These are phyloP conservation scores for Gnaphalium uliginosum DNA, from an alignment of 129 eudicot genomes.

Conservation along the genomic window DNA sequence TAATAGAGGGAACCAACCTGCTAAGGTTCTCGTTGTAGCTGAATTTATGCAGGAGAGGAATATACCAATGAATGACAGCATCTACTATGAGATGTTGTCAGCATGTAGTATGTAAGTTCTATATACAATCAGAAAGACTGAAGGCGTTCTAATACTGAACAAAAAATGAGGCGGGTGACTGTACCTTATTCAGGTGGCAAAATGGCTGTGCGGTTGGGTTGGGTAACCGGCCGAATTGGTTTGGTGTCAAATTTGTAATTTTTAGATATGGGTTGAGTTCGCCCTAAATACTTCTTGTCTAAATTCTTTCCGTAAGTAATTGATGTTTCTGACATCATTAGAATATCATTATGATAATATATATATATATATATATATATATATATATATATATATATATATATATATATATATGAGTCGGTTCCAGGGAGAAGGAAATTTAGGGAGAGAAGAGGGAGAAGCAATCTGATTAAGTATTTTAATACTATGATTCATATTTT, in stretches of 20 bases:
- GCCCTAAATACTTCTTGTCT: neutral
- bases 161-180: neutral
- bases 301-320: neutral
- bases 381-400: no score
- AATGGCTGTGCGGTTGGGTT: neutral
- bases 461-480: no score
- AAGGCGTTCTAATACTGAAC: neutral
- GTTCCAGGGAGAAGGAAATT: no score
- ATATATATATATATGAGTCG: no score
- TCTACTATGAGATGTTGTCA: conserved; percentile 72
- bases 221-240: neutral
- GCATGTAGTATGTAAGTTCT: conserved; percentile 90
- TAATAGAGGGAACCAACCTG: conserved; percentile 69
- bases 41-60: conserved; percentile 75
- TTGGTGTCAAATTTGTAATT: neutral
- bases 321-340: neutral
- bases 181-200: conserved; percentile 2
- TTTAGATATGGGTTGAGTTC: conserved; percentile 2
- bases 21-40: conserved; percentile 65
- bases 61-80: conserved; percentile 65
- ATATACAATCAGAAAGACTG: neutral
- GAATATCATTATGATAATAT: neutral
- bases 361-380: no score
- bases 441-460: no score
- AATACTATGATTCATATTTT: no score